Percentiles rank a stretch among this genome's conserved stretches.
Evolutionary conservation across 768 basidiomycete species (phyloP).

Genomic region (Austroboletus eburneus): DNA sequence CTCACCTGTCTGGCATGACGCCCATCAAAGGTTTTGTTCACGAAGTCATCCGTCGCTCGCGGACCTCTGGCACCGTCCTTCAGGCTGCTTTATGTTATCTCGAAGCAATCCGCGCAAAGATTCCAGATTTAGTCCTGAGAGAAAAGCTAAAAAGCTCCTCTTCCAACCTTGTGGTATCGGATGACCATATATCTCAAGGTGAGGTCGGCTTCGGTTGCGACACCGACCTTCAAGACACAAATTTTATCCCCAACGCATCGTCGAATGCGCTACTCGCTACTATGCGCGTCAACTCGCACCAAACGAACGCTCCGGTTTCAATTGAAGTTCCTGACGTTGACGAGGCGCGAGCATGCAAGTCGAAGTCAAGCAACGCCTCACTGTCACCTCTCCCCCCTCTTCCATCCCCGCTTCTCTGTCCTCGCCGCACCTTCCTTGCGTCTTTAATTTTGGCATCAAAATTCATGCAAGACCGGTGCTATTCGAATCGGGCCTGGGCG

Average conservation of each 20-base stretch:
- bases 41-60: slow-evolving; percentile 82
- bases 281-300: slow-evolving; percentile 33
- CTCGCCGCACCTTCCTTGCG: slow-evolving; percentile 84
- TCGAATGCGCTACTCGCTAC: slow-evolving; percentile 39
- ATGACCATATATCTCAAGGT: slow-evolving; percentile 39
- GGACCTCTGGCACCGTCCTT: slow-evolving; percentile 77
- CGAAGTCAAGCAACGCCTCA: slow-evolving; percentile 13
- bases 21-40: slow-evolving; percentile 79
- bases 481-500: slow-evolving; percentile 92
- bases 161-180: slow-evolving; percentile 38
- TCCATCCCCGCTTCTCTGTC: slow-evolving; percentile 83
- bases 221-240: slow-evolving; percentile 27
- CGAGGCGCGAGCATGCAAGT: slow-evolving; percentile 8
- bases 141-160: slow-evolving; percentile 45
- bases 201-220: slow-evolving; percentile 42
- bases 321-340: slow-evolving; percentile 9
- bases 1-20: slow-evolving; percentile 35
- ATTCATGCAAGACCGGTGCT: slow-evolving; percentile 90
- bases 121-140: slow-evolving; percentile 56
- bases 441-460: slow-evolving; percentile 88
- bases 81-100: slow-evolving; percentile 88
- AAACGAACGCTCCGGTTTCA: slow-evolving; percentile 16
- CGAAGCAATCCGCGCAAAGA: slow-evolving; percentile 70
- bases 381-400: slow-evolving; percentile 40
- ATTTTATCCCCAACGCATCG: slow-evolving; percentile 3